Conservation (phyloP, 192 early-diverging fungal species). For the Thoreauomyces humboldtii region DNA sequence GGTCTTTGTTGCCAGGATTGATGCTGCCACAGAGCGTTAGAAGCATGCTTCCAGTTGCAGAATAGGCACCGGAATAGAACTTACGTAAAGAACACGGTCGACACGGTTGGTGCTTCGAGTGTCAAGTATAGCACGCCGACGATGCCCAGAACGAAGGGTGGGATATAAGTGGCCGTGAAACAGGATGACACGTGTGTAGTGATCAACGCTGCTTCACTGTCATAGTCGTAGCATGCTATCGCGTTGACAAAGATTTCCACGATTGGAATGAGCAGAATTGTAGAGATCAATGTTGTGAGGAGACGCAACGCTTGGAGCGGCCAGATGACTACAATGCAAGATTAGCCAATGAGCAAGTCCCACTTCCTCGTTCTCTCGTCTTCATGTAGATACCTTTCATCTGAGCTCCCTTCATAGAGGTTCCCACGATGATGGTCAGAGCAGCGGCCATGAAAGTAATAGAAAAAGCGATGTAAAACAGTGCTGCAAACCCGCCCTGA, state of each 20-base stretch:
- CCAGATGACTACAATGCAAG: slow-evolving; percentile 30
- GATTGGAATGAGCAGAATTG: slow-evolving; percentile 28
- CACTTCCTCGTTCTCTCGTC: too few relatives aligned
- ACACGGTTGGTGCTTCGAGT: slow-evolving; percentile 15
- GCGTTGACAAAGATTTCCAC: slow-evolving; percentile 19
- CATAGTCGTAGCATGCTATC: slow-evolving; percentile 11
- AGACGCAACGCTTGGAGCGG: slow-evolving; percentile 18
- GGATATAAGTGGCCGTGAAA: neutral
- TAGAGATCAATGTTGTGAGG: slow-evolving; percentile 17
- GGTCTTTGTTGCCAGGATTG: neutral
- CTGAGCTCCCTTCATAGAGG: slow-evolving; percentile 13
- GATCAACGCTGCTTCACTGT: neutral
- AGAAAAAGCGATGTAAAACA: slow-evolving; percentile 21
- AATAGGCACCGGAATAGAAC: too few relatives aligned
- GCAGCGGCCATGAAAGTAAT: neutral
- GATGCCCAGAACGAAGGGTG: slow-evolving; percentile 1
- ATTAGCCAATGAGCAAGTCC: too few relatives aligned
- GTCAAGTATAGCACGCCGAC: slow-evolving; percentile 10
- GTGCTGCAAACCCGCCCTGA: neutral
- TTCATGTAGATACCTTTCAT: slow-evolving; percentile 29
- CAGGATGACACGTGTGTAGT: neutral
- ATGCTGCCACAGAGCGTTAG: too few relatives aligned
- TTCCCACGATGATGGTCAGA: slow-evolving; percentile 14
- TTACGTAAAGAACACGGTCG: too few relatives aligned
- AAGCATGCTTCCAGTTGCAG: too few relatives aligned